These are phyloP conservation scores for Ophiostoma sp. DNA, from an alignment of 2,329 filamentous ascomycete genomes.

Conservation along the genomic window DNA sequence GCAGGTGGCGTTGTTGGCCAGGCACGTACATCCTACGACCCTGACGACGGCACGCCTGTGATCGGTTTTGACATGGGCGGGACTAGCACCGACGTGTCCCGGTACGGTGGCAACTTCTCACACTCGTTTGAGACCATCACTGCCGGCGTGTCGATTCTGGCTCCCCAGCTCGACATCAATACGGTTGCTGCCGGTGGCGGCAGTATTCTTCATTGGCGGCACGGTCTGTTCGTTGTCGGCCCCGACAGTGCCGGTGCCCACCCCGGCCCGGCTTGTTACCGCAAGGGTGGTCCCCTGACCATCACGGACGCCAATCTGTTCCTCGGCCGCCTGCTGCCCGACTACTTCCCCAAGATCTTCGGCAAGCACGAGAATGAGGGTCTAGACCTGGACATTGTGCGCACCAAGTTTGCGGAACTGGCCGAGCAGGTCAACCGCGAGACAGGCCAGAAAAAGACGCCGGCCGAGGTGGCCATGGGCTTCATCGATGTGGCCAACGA, in stretches of 20 bases:
- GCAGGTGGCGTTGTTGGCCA: constrained; percentile 69
- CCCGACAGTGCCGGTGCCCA: constrained; percentile 73
- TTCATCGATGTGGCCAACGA: constrained; percentile 68
- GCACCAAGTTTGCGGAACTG: constrained; percentile 75
- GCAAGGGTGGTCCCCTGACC: constrained; percentile 44
- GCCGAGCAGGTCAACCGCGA: constrained; percentile 72
- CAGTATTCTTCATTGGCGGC: constrained; percentile 61
- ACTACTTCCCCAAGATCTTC: constrained; percentile 65
- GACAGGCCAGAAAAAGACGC: constrained; percentile 43
- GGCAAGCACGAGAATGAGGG: constrained; percentile 61
- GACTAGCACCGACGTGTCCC: constrained; percentile 21
- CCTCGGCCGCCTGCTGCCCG: constrained; percentile 49
- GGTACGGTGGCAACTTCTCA: constrained; percentile 50
- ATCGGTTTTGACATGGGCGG: constrained; percentile 58
- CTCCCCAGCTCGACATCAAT: constrained; percentile 87
- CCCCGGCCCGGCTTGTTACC: constrained; percentile 62
- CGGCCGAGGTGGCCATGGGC: constrained; percentile 55
- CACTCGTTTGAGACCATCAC: constrained; percentile 62
- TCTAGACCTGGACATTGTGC: constrained; percentile 66
- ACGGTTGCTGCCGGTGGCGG: constrained; percentile 78
- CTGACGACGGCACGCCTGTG: constrained; percentile 56
- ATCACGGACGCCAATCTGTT: constrained; percentile 62
- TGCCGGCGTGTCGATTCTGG: constrained; percentile 87
- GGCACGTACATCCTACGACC: constrained; percentile 64
- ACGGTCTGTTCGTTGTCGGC: constrained; percentile 78